Evolutionary conservation across 345 rosid species (phyloP), one percentile per base, ranked within the genome.

Genomic region (Melaleuca alternifolia): DNA sequence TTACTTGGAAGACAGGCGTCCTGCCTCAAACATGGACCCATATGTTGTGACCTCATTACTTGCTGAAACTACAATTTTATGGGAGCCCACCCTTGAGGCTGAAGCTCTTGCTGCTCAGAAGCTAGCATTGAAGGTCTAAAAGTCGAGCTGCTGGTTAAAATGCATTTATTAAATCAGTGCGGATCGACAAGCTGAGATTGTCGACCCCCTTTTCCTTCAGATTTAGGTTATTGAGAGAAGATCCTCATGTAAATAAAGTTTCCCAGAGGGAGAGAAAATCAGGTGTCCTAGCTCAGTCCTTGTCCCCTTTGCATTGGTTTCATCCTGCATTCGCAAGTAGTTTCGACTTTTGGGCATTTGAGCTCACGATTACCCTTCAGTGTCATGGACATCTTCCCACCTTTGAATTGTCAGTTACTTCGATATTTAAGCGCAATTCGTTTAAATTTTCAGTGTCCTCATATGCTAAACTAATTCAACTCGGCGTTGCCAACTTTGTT

Each of bases 11-110:
- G 99, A 96, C 83, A 56, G 98, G 85, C 95, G 96, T 54, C 96
- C 97, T 61, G 95, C 99, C 75, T 96, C 99, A 46, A 97, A 94
- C 95, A 97, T 95, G 98, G 99, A 96, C 85, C 99, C 98, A 5
- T 96, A 96, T 83, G 88, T 94, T 28, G 98, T 97, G 92, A 96
- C 96, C 75, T 61, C 92, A n/a, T 89, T 96, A 53, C 89, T 97
- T 83, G 98, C 98, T 6, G 97, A 97, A 89, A 94, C 94, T 23
- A 95, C 99, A 76, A 65, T 97, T 46, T 88, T 96, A 59, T 97
- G 95, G 92, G 95, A 96, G 92, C 99, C 99, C 79, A 92, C 95
- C 9, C 95, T 94, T 33, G 96, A 95, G 88, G 99, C 96, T 54
- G 98, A 94, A 90, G 96, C 98, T 83, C 96, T 97, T 61, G 98